Evolutionary conservation across 306 rosid genomes (phyloP), one percentile per base, ranked within the genome.

Genomic region (Comarum palustre): DNA sequence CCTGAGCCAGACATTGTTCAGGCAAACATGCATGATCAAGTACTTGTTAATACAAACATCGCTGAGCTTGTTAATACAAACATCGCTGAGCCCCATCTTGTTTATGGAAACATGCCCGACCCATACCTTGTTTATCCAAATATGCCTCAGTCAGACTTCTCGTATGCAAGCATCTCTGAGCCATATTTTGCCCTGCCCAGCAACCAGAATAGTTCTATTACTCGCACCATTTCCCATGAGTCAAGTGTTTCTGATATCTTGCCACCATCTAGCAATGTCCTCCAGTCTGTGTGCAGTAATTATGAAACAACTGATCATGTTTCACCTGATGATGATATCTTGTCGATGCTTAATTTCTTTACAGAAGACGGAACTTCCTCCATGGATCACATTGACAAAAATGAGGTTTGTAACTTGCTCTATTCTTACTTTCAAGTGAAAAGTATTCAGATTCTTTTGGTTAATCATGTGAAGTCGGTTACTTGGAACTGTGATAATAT

Each of bases 401-500:
- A 13, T 70, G 34, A 70, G 64, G 48, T 89, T 45, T 52, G 65
- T 55, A 55, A 42, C 43, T 51, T 10, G 52, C 38, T 20, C 24
- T 13, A 14, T 8, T 32, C 19, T 0, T 29, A 12, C 10, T 1
- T 25, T 34, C 1, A 9, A 31, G 31, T 52, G n/a, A 34, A 34
- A 51, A 5, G 48, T n/a, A 46, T 32, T 17, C 2, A 11, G 24
- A 8, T 50, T 31, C 22, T 25, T 15, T 31, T 31, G 2, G 38
- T 13, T n/a, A 4, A 8, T 20, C 32, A 2, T 36, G 63, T 20
- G 48, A 7, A n/a, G 8, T 17, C 38, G 46, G 16, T 34, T 46
- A 19, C 36, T 32, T 19, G 6, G 31, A 13, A 48, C 29, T 68
- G 12, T 48, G 27, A 68, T 15, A 27, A 29, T 47, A 1, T 17